phyloP scores from a whole-genome alignment of 306 rosid genomes.

The Lathyrus sativus region DNA sequence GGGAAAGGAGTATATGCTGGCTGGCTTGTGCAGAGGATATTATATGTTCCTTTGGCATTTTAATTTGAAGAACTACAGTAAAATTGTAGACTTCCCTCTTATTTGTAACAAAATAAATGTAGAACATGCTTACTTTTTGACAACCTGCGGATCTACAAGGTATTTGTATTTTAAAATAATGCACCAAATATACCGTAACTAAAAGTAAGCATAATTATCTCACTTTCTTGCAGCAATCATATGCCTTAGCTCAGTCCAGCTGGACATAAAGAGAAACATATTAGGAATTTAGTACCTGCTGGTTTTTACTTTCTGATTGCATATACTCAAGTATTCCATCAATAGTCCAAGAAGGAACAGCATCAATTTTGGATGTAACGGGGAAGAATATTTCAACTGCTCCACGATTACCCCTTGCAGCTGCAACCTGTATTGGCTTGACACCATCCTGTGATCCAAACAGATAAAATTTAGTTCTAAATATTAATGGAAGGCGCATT shows the following conservation, averaged over 20 bases:
- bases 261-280: slow-evolving; percentile 6
- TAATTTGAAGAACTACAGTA: slow-evolving; percentile 1
- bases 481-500: slow-evolving; percentile 29
- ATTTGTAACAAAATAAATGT: slow-evolving; percentile 23
- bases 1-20: slow-evolving; percentile 8
- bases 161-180: slow-evolving; percentile 20
- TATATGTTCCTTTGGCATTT: neutral
- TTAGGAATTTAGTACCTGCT: slow-evolving; percentile 56
- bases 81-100: slow-evolving; percentile 10
- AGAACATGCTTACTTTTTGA: slow-evolving; percentile 8
- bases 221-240: slow-evolving; percentile 14
- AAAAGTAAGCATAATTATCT: slow-evolving; percentile 12
- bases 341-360: slow-evolving; percentile 73
- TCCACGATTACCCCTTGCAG: slow-evolving; percentile 64
- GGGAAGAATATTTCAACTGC: slow-evolving; percentile 80
- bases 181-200: slow-evolving; percentile 6
- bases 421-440: slow-evolving; percentile 83
- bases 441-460: slow-evolving; percentile 72
- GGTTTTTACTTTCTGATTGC: slow-evolving; percentile 64
- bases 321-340: slow-evolving; percentile 68
- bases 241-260: slow-evolving; percentile 21
- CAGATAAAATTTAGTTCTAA: slow-evolving; percentile 27
- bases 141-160: slow-evolving; percentile 15
- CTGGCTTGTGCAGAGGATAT: slow-evolving; percentile 18
- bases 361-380: slow-evolving; percentile 64